Evolutionary conservation across 768 basidiomycete genomes (phyloP).

Genomic region (Boletus vinaceobasis): DNA sequence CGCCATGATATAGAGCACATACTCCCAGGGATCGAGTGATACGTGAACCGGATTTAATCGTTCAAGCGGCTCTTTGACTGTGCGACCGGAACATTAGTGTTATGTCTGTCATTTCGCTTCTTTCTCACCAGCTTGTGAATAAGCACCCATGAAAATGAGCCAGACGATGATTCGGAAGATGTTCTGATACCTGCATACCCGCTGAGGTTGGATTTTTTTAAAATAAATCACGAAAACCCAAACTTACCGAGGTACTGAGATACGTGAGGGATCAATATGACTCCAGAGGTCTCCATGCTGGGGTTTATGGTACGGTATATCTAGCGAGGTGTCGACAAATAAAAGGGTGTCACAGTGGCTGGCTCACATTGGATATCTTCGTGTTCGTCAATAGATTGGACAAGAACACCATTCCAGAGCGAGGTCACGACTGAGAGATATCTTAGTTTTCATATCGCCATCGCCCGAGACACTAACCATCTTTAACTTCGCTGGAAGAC

Average conservation of each 20-base stretch:
- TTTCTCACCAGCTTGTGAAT: slow-evolving; percentile 75
- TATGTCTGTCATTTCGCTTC: neutral
- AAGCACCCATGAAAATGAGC: slow-evolving; percentile 74
- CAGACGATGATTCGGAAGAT: slow-evolving; percentile 73
- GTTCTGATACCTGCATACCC: slow-evolving; percentile 69
- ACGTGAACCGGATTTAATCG: slow-evolving; percentile 52
- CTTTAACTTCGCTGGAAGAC: slow-evolving; percentile 81
- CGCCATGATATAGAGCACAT: slow-evolving; percentile 73
- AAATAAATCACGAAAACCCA: neutral
- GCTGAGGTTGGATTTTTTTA: neutral
- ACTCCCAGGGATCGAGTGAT: slow-evolving; percentile 77
- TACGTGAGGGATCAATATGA: slow-evolving; percentile 70
- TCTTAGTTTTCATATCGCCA: slow-evolving; percentile 3
- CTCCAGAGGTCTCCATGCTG: slow-evolving; percentile 57
- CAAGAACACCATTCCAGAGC: slow-evolving; percentile 78
- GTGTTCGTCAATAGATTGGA: slow-evolving; percentile 73
- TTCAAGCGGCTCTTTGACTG: slow-evolving; percentile 77
- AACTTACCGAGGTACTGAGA: slow-evolving; percentile 71
- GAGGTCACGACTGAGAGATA: slow-evolving; percentile 61
- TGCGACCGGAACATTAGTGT: neutral
- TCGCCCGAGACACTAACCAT: slow-evolving; percentile 44
- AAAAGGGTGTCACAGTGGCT: neutral
- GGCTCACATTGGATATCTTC: slow-evolving; percentile 74
- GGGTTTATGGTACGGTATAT: slow-evolving; percentile 61
- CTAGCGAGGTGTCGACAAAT: slow-evolving; percentile 36